phyloP scores from a whole-genome alignment of 768 basidiomycete genomes.

The Phlebiopsis flavidoalba region DNA sequence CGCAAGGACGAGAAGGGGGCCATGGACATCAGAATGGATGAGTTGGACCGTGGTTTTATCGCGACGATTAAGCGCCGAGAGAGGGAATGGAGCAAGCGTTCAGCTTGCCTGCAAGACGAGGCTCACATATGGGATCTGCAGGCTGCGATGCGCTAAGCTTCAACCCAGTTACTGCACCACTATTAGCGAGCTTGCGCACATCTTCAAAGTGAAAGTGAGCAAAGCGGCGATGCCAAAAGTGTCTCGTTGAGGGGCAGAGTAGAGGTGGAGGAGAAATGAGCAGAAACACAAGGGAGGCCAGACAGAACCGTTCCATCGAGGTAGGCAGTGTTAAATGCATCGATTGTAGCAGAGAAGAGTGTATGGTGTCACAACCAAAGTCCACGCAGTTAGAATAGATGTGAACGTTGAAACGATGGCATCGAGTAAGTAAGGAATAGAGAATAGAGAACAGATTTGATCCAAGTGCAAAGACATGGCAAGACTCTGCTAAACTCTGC shows the following conservation, averaged over 20 bases:
- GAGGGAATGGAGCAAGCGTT: conserved; percentile 17
- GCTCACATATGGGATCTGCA: conserved; percentile 18
- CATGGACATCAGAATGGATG: conserved; percentile 23
- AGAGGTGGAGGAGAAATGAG: neutral
- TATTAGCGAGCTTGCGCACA: neutral
- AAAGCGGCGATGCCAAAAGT: conserved; percentile 22
- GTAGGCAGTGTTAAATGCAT: neutral
- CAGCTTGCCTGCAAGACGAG: conserved; percentile 19
- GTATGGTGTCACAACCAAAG: conserved; percentile 10
- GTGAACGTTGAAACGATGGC: conserved; percentile 5
- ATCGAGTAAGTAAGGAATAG: neutral
- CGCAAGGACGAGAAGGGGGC: conserved; percentile 9
- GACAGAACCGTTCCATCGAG: conserved; percentile 17
- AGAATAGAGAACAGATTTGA: conserved; percentile 13
- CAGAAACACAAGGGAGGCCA: conserved; percentile 8
- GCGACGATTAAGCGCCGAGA: conserved; percentile 9
- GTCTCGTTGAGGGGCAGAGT: neutral
- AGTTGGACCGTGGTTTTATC: conserved; percentile 8
- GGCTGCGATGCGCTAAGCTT: conserved; percentile 1
- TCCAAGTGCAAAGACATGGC: conserved; percentile 21
- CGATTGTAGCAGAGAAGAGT: conserved; percentile 8
- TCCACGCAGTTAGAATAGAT: conserved; percentile 8
- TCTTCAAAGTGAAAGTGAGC: conserved; percentile 15
- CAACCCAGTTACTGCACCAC: neutral
- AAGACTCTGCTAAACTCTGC: conserved; percentile 15